Evolutionary conservation across 208 protist species (phyloP).

Genomic region (Crithidia sp.): DNA sequence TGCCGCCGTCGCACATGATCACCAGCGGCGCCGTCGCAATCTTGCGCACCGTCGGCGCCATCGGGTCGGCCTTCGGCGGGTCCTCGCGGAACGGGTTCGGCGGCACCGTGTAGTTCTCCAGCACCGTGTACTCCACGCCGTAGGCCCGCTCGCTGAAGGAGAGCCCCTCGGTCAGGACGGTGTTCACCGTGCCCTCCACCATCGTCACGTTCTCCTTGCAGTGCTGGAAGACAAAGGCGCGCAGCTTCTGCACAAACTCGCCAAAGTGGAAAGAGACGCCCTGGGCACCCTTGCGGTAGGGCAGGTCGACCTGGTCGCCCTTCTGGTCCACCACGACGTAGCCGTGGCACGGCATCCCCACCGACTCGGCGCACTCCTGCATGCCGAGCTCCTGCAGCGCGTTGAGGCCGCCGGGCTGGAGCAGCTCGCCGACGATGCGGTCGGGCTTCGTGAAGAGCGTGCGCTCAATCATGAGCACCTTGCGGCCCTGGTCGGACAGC

Average conservation of each 20-base stretch:
- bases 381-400: slow-evolving; percentile 88
- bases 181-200: slow-evolving; percentile 82
- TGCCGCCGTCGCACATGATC: slow-evolving; percentile 94
- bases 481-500: slow-evolving; percentile 83
- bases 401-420: slow-evolving; percentile 94
- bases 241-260: slow-evolving; percentile 92
- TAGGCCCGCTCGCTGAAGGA: slow-evolving; percentile 74
- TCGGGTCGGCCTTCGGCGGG: slow-evolving; percentile 33
- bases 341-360: slow-evolving; percentile 87
- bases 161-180: slow-evolving; percentile 60
- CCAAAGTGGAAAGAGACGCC: slow-evolving; percentile 94
- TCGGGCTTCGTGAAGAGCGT: slow-evolving; percentile 91
- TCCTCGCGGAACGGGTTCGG: slow-evolving; percentile 59
- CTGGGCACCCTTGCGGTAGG: slow-evolving; percentile 63
- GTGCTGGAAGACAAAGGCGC: slow-evolving; percentile 67
- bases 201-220: slow-evolving; percentile 82
- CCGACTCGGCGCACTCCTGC: slow-evolving; percentile 79
- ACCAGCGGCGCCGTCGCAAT: slow-evolving; percentile 82
- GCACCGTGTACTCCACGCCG: slow-evolving; percentile 78
- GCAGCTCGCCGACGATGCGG: slow-evolving; percentile 95
- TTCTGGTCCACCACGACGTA: slow-evolving; percentile 88
- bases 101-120: slow-evolving; percentile 58
- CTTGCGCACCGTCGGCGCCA: slow-evolving; percentile 42
- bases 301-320: slow-evolving; percentile 63
- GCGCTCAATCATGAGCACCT: slow-evolving; percentile 91